phyloP scores from a whole-genome alignment of 345 rosid species.

The Passiflora organensis region DNA sequence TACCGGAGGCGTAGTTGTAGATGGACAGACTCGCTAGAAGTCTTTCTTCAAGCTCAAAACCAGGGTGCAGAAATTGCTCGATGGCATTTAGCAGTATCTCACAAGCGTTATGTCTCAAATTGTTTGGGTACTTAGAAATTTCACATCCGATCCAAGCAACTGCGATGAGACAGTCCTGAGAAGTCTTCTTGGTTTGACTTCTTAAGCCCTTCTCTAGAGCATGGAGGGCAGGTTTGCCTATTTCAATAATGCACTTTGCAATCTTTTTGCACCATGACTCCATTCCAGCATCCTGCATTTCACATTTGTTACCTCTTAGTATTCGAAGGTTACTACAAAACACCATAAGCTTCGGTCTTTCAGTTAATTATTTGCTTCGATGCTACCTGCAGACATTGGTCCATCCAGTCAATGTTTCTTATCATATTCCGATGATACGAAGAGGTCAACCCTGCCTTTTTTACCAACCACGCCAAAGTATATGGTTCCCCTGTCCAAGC shows the following conservation, averaged over 20 bases:
- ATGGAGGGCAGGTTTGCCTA: constrained; percentile 49
- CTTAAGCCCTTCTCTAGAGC: constrained; percentile 55
- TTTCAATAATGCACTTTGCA: constrained; percentile 45
- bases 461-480: constrained; percentile 78
- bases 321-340: not conserved
- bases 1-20: constrained; percentile 82
- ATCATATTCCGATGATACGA: constrained; percentile 62
- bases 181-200: constrained; percentile 54
- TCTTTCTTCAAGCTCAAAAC: constrained; percentile 74
- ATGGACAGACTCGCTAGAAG: constrained; percentile 78
- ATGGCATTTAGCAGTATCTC: constrained; percentile 61
- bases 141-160: constrained; percentile 79
- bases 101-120: constrained; percentile 51
- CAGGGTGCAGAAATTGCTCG: constrained; percentile 77
- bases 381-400: constrained; percentile 61
- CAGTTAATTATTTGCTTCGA: not conserved
- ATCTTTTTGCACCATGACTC: constrained; percentile 73
- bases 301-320: constrained; percentile 4
- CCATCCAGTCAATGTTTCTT: constrained; percentile 68
- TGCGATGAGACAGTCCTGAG: constrained; percentile 54
- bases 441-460: constrained; percentile 73
- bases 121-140: constrained; percentile 52
- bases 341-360: not conserved
- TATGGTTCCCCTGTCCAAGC: constrained; percentile 84
- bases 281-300: constrained; percentile 53